Conservation (phyloP, 129 eudicot genomes). For the Pseudognaphalium luteoalbum region DNA sequence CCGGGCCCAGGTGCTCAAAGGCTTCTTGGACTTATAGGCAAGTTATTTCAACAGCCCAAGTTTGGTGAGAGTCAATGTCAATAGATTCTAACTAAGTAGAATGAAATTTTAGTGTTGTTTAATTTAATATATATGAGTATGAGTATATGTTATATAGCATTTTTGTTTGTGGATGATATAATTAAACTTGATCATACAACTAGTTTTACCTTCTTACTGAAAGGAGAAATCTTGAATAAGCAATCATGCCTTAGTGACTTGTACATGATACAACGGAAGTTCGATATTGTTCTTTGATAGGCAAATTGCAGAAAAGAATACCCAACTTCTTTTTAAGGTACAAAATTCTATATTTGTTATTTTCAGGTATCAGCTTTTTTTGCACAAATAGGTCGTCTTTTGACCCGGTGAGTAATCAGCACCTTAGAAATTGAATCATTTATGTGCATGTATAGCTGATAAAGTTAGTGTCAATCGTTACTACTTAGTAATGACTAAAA, state of each 20-base stretch:
- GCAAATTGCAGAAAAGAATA: too few relatives aligned
- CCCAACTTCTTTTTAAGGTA: too few relatives aligned
- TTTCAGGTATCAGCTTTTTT: too few relatives aligned
- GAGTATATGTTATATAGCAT: conserved; percentile 26
- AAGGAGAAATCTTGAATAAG: background rate
- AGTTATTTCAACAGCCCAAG: conserved; percentile 43
- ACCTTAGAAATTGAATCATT: too few relatives aligned
- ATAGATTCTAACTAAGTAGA: conserved; percentile 34
- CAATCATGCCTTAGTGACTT: conserved; percentile 1
- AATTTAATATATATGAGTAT: background rate
- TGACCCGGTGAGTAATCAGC: too few relatives aligned
- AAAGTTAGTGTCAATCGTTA: too few relatives aligned
- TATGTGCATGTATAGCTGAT: too few relatives aligned
- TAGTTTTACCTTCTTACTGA: background rate
- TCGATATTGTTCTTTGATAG: too few relatives aligned
- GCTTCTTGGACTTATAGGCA: conserved; percentile 59
- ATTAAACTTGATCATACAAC: background rate
- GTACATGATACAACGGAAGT: background rate
- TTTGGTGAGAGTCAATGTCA: conserved; percentile 56
- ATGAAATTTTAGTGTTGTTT: conserved; percentile 7
- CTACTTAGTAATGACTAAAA: too few relatives aligned
- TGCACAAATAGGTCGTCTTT: too few relatives aligned
- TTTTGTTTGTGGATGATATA: conserved; percentile 30
- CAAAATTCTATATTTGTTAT: too few relatives aligned
- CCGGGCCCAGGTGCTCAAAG: conserved; percentile 76